Conservation (phyloP, 176 grass and related monocot species). For the Eleusine coracana region DNA sequence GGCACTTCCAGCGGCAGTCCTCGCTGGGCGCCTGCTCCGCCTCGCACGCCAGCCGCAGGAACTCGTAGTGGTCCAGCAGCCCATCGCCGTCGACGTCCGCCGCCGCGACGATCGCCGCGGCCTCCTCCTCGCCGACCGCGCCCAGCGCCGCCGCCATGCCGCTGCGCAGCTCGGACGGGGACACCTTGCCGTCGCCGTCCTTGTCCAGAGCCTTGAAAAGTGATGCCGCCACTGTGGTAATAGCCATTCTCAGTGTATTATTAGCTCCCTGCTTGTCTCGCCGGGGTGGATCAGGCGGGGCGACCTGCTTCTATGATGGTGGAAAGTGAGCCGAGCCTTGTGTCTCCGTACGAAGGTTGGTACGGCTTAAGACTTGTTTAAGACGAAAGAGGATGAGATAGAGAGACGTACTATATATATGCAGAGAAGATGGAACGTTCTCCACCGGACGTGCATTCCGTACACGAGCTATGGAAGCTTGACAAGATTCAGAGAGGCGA, state of each 20-base stretch:
- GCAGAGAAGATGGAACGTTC: background rate
- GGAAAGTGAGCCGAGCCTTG: background rate
- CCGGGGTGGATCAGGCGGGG: background rate
- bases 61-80: slow-evolving; percentile 41
- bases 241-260: background rate
- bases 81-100: slow-evolving; percentile 56
- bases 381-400: background rate
- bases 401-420: background rate
- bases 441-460: background rate
- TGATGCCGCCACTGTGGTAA: background rate
- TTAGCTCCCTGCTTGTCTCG: background rate
- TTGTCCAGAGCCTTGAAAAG: slow-evolving; percentile 50
- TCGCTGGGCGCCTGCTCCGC: slow-evolving; percentile 14
- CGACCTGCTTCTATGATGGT: background rate
- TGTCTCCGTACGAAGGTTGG: background rate
- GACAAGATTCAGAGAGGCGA: background rate
- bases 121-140: slow-evolving; percentile 33
- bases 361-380: background rate
- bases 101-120: slow-evolving; percentile 36
- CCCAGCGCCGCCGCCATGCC: slow-evolving; percentile 30
- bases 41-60: slow-evolving; percentile 20
- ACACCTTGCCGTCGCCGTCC: slow-evolving; percentile 69
- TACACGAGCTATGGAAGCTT: background rate
- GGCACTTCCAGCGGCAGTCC: slow-evolving; percentile 22
- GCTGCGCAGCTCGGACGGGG: slow-evolving; percentile 43